These are phyloP conservation scores for Candida albicans DNA, from an alignment of 1,139 yeast genomes.

Conservation along the genomic window DNA sequence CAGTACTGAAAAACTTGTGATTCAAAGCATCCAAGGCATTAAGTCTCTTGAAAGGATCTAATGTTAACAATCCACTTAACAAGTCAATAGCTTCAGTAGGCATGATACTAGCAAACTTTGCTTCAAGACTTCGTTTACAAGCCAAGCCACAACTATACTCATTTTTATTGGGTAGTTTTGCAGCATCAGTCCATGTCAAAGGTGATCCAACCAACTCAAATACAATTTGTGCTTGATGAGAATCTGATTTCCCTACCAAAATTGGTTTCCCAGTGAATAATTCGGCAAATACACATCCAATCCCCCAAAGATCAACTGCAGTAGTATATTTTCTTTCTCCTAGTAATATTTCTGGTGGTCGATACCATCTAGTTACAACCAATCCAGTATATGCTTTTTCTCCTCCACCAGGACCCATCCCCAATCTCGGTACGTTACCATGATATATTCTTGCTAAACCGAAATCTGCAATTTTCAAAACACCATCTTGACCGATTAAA, in stretches of 20 bases:
- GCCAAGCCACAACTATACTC: conserved; percentile 45
- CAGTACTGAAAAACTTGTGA: conserved; percentile 64
- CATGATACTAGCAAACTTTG: conserved; percentile 35
- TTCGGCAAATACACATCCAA: conserved; percentile 96
- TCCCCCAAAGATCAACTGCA: conserved; percentile 96
- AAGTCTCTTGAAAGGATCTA: conserved; percentile 70
- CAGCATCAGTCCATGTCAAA: conserved; percentile 65
- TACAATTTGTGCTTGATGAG: conserved; percentile 85
- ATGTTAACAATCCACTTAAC: conserved; percentile 52
- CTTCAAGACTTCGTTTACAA: conserved; percentile 56
- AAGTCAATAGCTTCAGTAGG: conserved; percentile 41
- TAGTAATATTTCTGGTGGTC: conserved; percentile 89
- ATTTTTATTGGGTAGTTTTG: conserved; percentile 58
- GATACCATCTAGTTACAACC: conserved; percentile 96
- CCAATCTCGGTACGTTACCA: conserved; percentile 63
- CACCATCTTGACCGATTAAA: conserved; percentile 72
- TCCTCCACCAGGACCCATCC: conserved; percentile 71
- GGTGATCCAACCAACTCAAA: conserved; percentile 87
- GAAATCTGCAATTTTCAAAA: conserved; percentile 85
- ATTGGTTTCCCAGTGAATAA: conserved; percentile 80
- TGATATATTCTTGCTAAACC: conserved; percentile 84
- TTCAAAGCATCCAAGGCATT: conserved; percentile 79
- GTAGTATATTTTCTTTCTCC: conserved; percentile 89
- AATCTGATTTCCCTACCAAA: conserved; percentile 79
- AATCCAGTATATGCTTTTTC: conserved; percentile 78